A percentile compares a stretch with the other conserved stretches of the same genome.
Evolutionary conservation across 1,139 yeast genomes (phyloP).

Genomic region (Debaryomycetaceae sp.): DNA sequence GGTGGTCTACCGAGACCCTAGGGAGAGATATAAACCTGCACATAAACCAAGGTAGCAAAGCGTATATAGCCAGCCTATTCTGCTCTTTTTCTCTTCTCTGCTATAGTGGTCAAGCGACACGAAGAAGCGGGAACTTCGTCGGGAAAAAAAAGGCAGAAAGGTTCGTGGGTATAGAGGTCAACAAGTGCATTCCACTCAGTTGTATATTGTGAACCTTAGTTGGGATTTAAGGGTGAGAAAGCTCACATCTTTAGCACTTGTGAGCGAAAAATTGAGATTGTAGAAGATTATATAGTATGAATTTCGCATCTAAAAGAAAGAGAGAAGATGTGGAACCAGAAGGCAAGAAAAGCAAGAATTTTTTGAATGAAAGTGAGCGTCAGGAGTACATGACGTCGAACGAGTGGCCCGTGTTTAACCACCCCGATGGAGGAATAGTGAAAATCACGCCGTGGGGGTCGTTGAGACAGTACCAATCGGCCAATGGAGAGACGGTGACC

Average conservation of each 20-base stretch:
- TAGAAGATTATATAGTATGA: conserved; percentile 8
- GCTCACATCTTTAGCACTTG: too few relatives aligned
- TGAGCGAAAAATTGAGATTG: neutral
- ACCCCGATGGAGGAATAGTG: conserved; percentile 63
- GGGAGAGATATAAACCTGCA: too few relatives aligned
- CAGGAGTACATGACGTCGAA: conserved; percentile 26
- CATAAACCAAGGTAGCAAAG: neutral
- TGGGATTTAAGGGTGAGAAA: too few relatives aligned
- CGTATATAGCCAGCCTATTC: conserved; percentile 6
- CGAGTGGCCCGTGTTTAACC: conserved; percentile 61
- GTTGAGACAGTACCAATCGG: conserved; percentile 32
- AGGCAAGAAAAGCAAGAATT: conserved; percentile 22
- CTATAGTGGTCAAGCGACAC: conserved; percentile 1
- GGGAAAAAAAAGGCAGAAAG: neutral
- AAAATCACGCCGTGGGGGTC: conserved; percentile 66
- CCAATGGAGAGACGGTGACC: conserved; percentile 36
- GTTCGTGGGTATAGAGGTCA: neutral
- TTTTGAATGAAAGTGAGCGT: conserved; percentile 19
- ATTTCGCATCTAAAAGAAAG: conserved; percentile 23
- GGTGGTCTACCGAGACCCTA: too few relatives aligned
- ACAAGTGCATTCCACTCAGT: too few relatives aligned
- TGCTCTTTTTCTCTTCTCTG: conserved; percentile 7
- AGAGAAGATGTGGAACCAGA: conserved; percentile 20
- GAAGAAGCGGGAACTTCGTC: neutral
- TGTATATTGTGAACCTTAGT: too few relatives aligned